phyloP scores from a whole-genome alignment of 805 yeast genomes.

The Saturnispora besseyi region DNA sequence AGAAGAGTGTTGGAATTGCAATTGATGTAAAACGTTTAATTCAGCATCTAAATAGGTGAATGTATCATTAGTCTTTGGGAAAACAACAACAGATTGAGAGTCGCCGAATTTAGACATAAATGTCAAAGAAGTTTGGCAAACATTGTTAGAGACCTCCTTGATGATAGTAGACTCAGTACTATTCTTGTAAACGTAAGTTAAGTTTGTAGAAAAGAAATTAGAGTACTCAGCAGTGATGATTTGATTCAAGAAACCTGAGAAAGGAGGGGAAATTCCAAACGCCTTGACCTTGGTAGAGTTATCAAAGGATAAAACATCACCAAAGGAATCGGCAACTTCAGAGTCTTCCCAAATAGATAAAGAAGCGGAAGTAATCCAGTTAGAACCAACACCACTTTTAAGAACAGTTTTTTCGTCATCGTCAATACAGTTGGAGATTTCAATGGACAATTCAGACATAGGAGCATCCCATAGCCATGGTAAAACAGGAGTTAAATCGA shows the following conservation, averaged over 20 bases:
- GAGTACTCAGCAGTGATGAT: constrained; percentile 30
- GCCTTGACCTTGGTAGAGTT: constrained; percentile 26
- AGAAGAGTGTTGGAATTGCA: constrained; percentile 18
- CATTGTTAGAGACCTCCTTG: constrained; percentile 23
- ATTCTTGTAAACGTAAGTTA: constrained; percentile 31
- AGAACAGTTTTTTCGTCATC: constrained; percentile 26
- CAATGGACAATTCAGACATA: constrained; percentile 33
- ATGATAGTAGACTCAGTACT: constrained; percentile 30
- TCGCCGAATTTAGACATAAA: constrained; percentile 32
- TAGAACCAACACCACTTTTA: constrained; percentile 34
- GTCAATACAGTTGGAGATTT: constrained; percentile 44
- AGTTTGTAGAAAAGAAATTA: constrained; percentile 28
- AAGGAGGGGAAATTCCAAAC: constrained; percentile 32
- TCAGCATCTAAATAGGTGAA: constrained; percentile 20
- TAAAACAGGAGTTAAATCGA: constrained; percentile 62
- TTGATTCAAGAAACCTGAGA: constrained; percentile 30
- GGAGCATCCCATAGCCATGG: constrained; percentile 56
- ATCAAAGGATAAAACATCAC: constrained; percentile 27
- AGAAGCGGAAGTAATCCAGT: constrained; percentile 56
- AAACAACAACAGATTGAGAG: constrained; percentile 25
- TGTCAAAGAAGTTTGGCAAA: constrained; percentile 33
- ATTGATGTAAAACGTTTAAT: constrained; percentile 16
- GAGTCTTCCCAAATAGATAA: constrained; percentile 45
- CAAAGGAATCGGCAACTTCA: constrained; percentile 31
- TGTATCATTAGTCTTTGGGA: constrained; percentile 21